Conservation (phyloP, 78 protist genomes). For the Pigoraptor vietnamica region DNA sequence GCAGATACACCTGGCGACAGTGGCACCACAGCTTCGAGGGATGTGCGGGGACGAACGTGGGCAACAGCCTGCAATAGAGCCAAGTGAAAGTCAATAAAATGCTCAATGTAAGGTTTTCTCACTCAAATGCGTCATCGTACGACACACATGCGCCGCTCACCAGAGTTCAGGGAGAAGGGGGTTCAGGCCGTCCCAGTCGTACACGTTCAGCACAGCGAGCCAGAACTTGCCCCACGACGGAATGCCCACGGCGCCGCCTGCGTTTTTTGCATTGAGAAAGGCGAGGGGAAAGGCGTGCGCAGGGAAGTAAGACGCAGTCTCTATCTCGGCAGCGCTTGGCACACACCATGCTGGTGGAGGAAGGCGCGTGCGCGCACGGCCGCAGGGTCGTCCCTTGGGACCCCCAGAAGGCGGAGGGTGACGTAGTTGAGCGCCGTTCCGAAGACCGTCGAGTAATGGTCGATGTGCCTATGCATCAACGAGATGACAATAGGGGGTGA, state of each 20-base stretch:
- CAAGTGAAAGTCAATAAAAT: background rate
- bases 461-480: constrained; percentile 32
- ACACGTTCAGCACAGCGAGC: constrained; percentile 65
- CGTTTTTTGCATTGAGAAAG: background rate
- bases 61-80: constrained; percentile 45
- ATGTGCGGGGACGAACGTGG: constrained; percentile 66
- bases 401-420: constrained; percentile 77
- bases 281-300: background rate
- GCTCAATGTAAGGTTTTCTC: background rate
- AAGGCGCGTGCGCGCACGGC: constrained; percentile 39
- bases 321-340: too few relatives aligned
- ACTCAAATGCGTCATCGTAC: background rate
- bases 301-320: background rate
- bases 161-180: constrained; percentile 82
- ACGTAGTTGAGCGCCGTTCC: constrained; percentile 82
- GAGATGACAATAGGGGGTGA: background rate
- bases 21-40: constrained; percentile 76
- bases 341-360: constrained; percentile 28
- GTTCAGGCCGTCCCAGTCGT: constrained; percentile 67
- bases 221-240: constrained; percentile 92
- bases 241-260: constrained; percentile 64
- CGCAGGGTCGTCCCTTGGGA: constrained; percentile 33
- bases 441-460: constrained; percentile 71
- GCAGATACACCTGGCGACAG: constrained; percentile 88
- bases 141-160: constrained; percentile 27